Base-by-base conservation (phyloP, 345 rosid genomes). In the Eucalyptus marginata region DNA sequence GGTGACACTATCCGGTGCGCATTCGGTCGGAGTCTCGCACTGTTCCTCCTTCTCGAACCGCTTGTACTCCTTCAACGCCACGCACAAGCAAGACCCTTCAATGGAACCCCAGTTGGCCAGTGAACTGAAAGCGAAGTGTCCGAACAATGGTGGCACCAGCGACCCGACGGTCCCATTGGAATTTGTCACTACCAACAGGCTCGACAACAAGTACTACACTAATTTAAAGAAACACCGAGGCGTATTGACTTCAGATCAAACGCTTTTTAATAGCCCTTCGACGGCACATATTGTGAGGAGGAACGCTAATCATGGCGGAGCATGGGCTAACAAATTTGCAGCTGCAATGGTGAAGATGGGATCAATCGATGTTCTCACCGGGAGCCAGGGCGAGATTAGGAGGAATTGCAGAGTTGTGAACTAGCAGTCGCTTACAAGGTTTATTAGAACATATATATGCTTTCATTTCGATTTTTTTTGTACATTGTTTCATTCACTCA, bases 1-100 rank as follows among this genome's bases (percentile, higher is more conserved):
- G 92, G 90, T 90, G 87, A 89, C 90, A 0, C 91, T 92, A 85
- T 90, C 92, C 13, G 89, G 93, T 3, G 92, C 91, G 14, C 92
- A 89, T 89, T 88, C 90, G 2, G 43, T 90, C 22, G 92, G 91
- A n/a, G 71, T 68, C 20, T 84, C 93, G 6, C 90, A 51, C 22
- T 92, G 93, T 79, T 89, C 88, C 24, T 59, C 81, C 20, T 90
- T 87, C 88, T 81, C 91, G 36, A 44, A 13, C 51, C 87, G 91
- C 14, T 89, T 91, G 58, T 86, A 90, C 88, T 86, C 88, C 13
- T 62, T 49, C 64, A 88, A 59, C 80, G 16, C 14, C 56, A 84
- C 87, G 2, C 56, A 86, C 12, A 40, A 36, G 17, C 54, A 44
- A 56, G 93, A 90, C 62, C 90, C 88, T 43, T 90, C 88, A 40